Percentiles rank a stretch among this genome's conserved stretches.
Evolutionary conservation across 2,329 filamentous ascomycete genomes (phyloP).

Genomic region (Sphaerostilbella broomeana): DNA sequence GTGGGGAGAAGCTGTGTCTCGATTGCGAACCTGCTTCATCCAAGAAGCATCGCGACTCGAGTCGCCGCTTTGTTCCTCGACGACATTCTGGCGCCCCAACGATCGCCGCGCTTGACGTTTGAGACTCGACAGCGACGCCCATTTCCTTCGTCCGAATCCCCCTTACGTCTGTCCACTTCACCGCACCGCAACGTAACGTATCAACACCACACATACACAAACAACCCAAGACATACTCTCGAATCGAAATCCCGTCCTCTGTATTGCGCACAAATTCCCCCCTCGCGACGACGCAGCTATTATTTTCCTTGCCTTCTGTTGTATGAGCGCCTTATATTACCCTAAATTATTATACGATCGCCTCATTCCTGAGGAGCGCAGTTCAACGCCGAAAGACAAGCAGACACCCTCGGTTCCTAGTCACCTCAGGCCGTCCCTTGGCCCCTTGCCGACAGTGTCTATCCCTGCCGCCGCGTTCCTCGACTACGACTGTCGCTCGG

Average conservation of each 20-base stretch:
- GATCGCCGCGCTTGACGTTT: neutral
- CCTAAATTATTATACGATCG: too few relatives aligned
- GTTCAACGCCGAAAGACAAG: too few relatives aligned
- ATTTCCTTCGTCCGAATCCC: neutral
- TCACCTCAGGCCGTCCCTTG: too few relatives aligned
- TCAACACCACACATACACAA: neutral
- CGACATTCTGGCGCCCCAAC: neutral
- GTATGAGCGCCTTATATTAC: conserved; percentile 5
- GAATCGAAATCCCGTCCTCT: neutral
- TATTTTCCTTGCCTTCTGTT: neutral
- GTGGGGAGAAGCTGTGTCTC: conserved; percentile 12
- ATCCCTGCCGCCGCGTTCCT: conserved; percentile 1
- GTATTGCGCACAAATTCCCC: conserved; percentile 7
- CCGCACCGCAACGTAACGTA: conserved; percentile 6
- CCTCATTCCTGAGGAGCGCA: too few relatives aligned
- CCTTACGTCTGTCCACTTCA: conserved; percentile 13
- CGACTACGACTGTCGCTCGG: conserved; percentile 1
- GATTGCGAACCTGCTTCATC: conserved; percentile 10
- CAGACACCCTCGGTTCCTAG: too few relatives aligned
- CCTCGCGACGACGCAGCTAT: conserved; percentile 10
- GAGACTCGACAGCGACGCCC: conserved; percentile 2
- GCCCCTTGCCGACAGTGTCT: neutral
- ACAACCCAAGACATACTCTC: conserved; percentile 1
- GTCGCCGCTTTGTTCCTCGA: neutral
- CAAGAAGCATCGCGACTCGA: conserved; percentile 1